Conservation (phyloP, 2,329 filamentous ascomycete species). For the Ophiocordyceps australis region DNA sequence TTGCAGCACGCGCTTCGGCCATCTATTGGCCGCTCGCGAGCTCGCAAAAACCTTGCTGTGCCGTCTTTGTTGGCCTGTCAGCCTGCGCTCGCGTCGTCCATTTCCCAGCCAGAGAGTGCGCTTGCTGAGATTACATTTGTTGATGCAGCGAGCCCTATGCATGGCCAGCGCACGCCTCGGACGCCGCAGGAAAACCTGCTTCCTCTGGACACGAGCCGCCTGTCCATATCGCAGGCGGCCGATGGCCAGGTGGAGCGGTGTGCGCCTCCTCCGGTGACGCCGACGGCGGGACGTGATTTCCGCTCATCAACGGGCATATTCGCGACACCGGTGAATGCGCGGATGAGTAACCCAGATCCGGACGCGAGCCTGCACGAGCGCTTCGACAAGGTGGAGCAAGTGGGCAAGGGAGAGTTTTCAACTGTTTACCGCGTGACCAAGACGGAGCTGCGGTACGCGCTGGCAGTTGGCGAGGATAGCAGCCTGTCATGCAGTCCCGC, state of each 20-base stretch:
- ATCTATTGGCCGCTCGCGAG: slow-evolving; percentile 16
- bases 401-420: slow-evolving; percentile 86
- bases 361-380: slow-evolving; percentile 56
- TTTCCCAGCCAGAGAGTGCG: too few species aligned
- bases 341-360: slow-evolving; percentile 48
- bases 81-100: slow-evolving; percentile 8
- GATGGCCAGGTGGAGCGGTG: slow-evolving; percentile 15
- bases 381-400: slow-evolving; percentile 64
- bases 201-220: slow-evolving; percentile 61
- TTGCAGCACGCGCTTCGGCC: slow-evolving; percentile 14
- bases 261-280: slow-evolving; percentile 53
- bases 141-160: slow-evolving; percentile 42
- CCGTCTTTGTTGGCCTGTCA: slow-evolving; percentile 15
- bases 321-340: slow-evolving; percentile 51
- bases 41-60: slow-evolving; percentile 11
- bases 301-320: slow-evolving; percentile 32
- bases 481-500: slow-evolving; percentile 30
- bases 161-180: slow-evolving; percentile 45
- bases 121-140: slow-evolving; percentile 21
- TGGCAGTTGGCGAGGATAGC: slow-evolving; percentile 23
- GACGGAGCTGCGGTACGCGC: slow-evolving; percentile 11
- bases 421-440: slow-evolving; percentile 66
- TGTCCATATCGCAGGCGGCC: slow-evolving; percentile 57
- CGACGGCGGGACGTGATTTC: slow-evolving; percentile 43
- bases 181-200: slow-evolving; percentile 63